Conservation (phyloP, 1,139 yeast species). For the Yamadazyma epiphylla region DNA sequence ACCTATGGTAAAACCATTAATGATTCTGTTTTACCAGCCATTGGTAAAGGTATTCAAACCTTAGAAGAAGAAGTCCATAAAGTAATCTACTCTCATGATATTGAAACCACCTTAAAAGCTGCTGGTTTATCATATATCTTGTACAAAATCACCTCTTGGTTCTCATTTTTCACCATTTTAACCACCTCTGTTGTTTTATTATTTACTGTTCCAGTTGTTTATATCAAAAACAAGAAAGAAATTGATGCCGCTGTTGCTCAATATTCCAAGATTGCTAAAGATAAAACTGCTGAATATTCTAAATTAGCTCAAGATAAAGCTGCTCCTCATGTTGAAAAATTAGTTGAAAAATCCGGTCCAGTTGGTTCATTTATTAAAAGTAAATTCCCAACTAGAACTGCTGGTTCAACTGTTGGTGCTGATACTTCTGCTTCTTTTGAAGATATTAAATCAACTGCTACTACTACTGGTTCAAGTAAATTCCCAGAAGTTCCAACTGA, state of each 20-base stretch:
- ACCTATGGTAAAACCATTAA: conserved; percentile 40
- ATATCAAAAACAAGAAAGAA: conserved; percentile 70
- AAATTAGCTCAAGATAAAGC: conserved; percentile 54
- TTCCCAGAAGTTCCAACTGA: conserved; percentile 47
- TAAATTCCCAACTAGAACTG: conserved; percentile 67
- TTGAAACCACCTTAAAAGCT: conserved; percentile 68
- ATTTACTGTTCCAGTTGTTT: conserved; percentile 75
- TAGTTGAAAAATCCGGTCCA: conserved; percentile 62
- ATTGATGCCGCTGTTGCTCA: conserved; percentile 72
- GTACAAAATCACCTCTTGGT: conserved; percentile 71
- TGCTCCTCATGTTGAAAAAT: conserved; percentile 38
- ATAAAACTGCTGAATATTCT: conserved; percentile 50
- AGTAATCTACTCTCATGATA: conserved; percentile 61
- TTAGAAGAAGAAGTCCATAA: conserved; percentile 53
- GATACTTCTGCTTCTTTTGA: conserved; percentile 23
- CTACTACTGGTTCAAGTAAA: conserved; percentile 26
- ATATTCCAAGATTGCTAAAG: conserved; percentile 52
- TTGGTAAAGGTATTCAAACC: conserved; percentile 39
- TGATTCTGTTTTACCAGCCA: conserved; percentile 37
- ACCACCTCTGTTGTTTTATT: conserved; percentile 55
- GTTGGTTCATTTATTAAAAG: conserved; percentile 55
- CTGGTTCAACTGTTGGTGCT: conserved; percentile 63
- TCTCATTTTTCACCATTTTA: conserved; percentile 68
- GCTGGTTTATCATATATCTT: conserved; percentile 62
- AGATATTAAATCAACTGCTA: conserved; percentile 13